Percentiles rank a stretch among this genome's conserved stretches.
Conservation (phyloP, 2,329 filamentous ascomycete species). For the Pyrenochaeta sp. region DNA sequence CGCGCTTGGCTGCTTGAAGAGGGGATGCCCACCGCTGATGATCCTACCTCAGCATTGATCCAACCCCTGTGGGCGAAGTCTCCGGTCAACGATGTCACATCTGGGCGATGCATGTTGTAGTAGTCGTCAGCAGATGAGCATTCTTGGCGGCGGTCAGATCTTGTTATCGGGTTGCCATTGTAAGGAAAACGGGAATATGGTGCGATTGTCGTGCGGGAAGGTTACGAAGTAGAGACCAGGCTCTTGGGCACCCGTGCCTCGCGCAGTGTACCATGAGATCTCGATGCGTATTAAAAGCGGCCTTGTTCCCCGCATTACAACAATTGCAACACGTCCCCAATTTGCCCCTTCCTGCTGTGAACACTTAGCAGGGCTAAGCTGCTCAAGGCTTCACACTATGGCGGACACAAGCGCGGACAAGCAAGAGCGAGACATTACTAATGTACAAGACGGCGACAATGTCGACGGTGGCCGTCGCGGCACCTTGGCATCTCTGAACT, state of each 20-base stretch:
- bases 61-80: neutral
- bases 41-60: neutral
- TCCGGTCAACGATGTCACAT: neutral
- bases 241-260: neutral
- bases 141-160: neutral
- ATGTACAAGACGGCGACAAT: neutral
- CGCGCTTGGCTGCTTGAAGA: too few relatives aligned
- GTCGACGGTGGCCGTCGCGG: constrained; percentile 14
- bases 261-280: too few relatives aligned
- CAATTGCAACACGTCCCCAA: too few relatives aligned
- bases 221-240: neutral
- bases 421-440: neutral
- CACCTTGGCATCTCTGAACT: constrained; percentile 15
- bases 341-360: neutral
- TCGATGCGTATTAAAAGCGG: too few relatives aligned
- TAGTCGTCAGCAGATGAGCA: neutral
- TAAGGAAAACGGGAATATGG: neutral
- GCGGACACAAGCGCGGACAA: constrained; percentile 4
- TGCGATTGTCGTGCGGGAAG: neutral
- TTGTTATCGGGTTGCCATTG: neutral
- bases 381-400: neutral
- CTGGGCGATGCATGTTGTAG: neutral
- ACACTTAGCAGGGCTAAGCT: neutral
- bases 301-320: too few relatives aligned
- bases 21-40: neutral